These are phyloP conservation scores for Rhododendron kiyosumense DNA, from an alignment of 148 eudicot genomes.

Conservation along the genomic window DNA sequence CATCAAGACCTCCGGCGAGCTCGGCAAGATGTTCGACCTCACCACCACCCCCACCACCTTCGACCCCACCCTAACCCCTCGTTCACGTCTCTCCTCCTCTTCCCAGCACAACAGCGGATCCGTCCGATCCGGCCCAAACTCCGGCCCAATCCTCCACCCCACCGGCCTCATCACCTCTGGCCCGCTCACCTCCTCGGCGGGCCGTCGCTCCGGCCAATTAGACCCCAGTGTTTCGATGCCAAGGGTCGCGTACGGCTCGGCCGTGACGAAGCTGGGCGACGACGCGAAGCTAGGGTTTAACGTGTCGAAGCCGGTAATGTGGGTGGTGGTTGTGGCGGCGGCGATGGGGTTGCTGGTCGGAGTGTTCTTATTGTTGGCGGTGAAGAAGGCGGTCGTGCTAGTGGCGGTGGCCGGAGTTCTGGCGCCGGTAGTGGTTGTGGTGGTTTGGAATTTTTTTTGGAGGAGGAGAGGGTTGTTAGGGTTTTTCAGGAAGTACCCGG, in stretches of 20 bases:
- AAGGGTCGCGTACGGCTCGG: constrained; percentile 58
- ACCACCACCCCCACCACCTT: constrained; percentile 24
- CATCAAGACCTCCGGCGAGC: constrained; percentile 76
- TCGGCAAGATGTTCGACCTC: constrained; percentile 82
- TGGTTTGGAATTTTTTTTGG: constrained; percentile 64
- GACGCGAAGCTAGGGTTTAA: constrained; percentile 52
- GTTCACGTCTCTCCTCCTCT: constrained; percentile 30
- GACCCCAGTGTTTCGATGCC: constrained; percentile 21
- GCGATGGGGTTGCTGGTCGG: constrained; percentile 79
- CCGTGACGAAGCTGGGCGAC: constrained; percentile 62
- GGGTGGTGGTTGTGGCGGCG: constrained; percentile 61
- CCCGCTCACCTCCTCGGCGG: constrained; percentile 39
- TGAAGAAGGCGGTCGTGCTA: constrained; percentile 54
- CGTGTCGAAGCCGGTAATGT: constrained; percentile 67
- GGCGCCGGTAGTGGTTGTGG: constrained; percentile 33
- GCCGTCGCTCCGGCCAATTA: constrained; percentile 43
- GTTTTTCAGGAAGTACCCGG: constrained; percentile 50
- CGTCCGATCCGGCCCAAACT: constrained; percentile 63
- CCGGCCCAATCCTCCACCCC: constrained; percentile 70
- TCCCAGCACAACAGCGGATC: constrained; percentile 68
- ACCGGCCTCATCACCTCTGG: constrained; percentile 92
- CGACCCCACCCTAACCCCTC: constrained; percentile 21
- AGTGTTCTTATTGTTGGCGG: constrained; percentile 63
- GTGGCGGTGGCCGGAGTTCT: constrained; percentile 61
- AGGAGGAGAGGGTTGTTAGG: constrained; percentile 46